Conservation (phyloP, 1,139 yeast species). For the Saccharomyces pastorianus region DNA sequence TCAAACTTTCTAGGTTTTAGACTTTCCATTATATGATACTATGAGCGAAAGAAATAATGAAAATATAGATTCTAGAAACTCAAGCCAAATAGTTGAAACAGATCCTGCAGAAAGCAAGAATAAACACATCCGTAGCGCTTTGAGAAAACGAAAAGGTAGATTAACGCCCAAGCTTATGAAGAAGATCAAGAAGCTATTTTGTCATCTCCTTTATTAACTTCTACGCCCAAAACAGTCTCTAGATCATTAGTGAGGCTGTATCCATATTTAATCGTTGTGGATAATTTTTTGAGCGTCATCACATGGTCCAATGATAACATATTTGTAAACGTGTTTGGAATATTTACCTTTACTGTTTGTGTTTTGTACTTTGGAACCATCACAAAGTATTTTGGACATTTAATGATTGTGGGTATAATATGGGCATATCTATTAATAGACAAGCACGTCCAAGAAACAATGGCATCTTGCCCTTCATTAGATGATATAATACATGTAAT, state of each 20-base stretch:
- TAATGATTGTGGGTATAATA: slow-evolving; percentile 59
- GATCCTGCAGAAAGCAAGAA: background rate
- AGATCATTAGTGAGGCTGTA: slow-evolving; percentile 74
- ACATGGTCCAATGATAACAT: slow-evolving; percentile 90
- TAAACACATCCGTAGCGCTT: slow-evolving; percentile 21
- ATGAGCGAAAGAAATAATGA: slow-evolving; percentile 5
- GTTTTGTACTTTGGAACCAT: slow-evolving; percentile 70
- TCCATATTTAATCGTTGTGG: slow-evolving; percentile 71
- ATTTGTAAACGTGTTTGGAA: slow-evolving; percentile 62
- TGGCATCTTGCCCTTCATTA: slow-evolving; percentile 65
- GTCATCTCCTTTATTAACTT: slow-evolving; percentile 58
- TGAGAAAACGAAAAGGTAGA: slow-evolving; percentile 15
- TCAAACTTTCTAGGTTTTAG: background rate
- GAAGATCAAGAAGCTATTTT: slow-evolving; percentile 17
- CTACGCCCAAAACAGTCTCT: slow-evolving; percentile 89
- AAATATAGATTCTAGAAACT: background rate
- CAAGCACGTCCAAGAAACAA: slow-evolving; percentile 43
- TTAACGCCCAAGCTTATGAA: slow-evolving; percentile 7
- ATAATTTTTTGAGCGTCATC: slow-evolving; percentile 58
- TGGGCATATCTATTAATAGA: slow-evolving; percentile 60
- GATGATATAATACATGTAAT: slow-evolving; percentile 82
- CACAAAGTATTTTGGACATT: slow-evolving; percentile 72
- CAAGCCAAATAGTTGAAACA: slow-evolving; percentile 5
- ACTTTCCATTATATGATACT: background rate
- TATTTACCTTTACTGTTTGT: slow-evolving; percentile 48